Evolutionary conservation across 352 stramenopile species (phyloP).

Genomic region (Pythium plurisporium): DNA sequence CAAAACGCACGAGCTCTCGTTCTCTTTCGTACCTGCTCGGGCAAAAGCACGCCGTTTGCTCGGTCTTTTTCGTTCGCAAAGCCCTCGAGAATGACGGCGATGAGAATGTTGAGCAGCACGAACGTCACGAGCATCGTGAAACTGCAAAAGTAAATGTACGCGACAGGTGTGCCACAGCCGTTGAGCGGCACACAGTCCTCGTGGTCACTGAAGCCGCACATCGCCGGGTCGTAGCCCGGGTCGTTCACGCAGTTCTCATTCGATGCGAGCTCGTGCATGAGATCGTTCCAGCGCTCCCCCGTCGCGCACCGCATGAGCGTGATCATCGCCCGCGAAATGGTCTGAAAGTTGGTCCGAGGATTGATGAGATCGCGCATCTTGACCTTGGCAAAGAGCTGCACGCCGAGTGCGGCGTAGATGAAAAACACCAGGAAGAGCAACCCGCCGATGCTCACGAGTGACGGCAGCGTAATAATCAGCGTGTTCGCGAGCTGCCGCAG

Average conservation of each 20-base stretch:
- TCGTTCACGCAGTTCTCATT: conserved; percentile 42
- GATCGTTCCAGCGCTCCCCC: conserved; percentile 89
- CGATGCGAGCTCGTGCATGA: conserved; percentile 86
- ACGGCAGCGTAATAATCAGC: conserved; percentile 80
- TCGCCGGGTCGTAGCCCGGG: conserved; percentile 38
- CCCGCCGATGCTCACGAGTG: conserved; percentile 81
- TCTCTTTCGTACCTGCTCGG: conserved; percentile 51
- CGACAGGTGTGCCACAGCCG: conserved; percentile 65
- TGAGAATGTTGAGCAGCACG: conserved; percentile 91
- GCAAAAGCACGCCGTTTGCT: conserved; percentile 34
- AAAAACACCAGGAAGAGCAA: conserved; percentile 90
- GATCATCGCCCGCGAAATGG: conserved; percentile 65
- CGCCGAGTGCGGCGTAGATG: conserved; percentile 88
- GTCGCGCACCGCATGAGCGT: conserved; percentile 85
- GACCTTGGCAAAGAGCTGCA: conserved; percentile 89
- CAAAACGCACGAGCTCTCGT: no score
- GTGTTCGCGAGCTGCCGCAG: conserved; percentile 88
- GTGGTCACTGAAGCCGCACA: conserved; percentile 57
- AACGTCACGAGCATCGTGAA: conserved; percentile 88
- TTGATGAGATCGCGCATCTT: conserved; percentile 64
- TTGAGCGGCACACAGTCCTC: conserved; percentile 47
- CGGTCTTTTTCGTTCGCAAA: conserved; percentile 67
- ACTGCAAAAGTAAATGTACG: conserved; percentile 81
- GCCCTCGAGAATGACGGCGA: conserved; percentile 88
- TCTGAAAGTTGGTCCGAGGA: conserved; percentile 83